These are phyloP conservation scores for Knufia petricola DNA, from an alignment of 2,329 filamentous ascomycete genomes.

Conservation along the genomic window DNA sequence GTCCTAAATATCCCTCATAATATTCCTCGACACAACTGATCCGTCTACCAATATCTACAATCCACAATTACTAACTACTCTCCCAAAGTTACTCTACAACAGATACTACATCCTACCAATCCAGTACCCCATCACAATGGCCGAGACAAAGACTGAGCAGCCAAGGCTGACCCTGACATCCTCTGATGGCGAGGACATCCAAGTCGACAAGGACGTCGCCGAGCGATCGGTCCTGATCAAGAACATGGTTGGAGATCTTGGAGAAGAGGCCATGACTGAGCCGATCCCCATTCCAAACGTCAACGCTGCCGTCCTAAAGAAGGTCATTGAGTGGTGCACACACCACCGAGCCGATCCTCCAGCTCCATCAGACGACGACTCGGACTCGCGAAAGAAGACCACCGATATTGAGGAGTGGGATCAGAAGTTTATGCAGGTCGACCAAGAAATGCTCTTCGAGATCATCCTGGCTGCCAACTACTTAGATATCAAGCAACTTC, in stretches of 20 bases:
- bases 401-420: slow-evolving; percentile 99
- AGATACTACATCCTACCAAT: too few species aligned
- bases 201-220: slow-evolving; percentile 57
- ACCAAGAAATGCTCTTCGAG: slow-evolving; percentile 99
- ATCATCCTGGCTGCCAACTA: slow-evolving; percentile 98
- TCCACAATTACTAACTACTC: slow-evolving; percentile 16
- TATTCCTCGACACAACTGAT: background rate
- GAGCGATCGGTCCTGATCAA: slow-evolving; percentile 93
- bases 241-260: slow-evolving; percentile 94
- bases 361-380: slow-evolving; percentile 75
- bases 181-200: slow-evolving; percentile 42
- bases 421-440: slow-evolving; percentile 99
- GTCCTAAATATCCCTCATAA: too few species aligned
- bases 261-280: slow-evolving; percentile 52
- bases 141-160: slow-evolving; percentile 19
- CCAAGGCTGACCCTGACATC: slow-evolving; percentile 38
- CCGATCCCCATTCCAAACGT: slow-evolving; percentile 83
- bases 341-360: slow-evolving; percentile 86
- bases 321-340: slow-evolving; percentile 97
- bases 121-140: slow-evolving; percentile 17
- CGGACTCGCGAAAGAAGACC: slow-evolving; percentile 92
- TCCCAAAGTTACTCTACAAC: slow-evolving; percentile 4
- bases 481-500: slow-evolving; percentile 94
- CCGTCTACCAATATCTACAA: background rate
- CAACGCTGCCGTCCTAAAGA: slow-evolving; percentile 84